phyloP scores from a whole-genome alignment of 2,329 filamentous ascomycete species.

The Drechmeria coniospora region DNA sequence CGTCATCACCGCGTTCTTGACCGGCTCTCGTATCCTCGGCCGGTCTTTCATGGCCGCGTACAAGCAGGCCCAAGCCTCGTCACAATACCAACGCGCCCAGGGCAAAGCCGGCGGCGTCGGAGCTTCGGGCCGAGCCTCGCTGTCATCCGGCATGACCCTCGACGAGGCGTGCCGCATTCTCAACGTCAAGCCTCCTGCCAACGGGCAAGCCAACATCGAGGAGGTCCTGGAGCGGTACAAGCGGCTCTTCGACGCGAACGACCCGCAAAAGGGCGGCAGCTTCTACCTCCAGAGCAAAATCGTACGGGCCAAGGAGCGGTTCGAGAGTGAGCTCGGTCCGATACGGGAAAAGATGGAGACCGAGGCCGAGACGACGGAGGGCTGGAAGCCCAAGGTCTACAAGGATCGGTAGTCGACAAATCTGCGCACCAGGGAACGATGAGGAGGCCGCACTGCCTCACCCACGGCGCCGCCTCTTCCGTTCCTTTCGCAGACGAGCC shows the following conservation, averaged over 20 bases:
- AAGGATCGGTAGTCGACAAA: constrained; percentile 50
- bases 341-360: constrained; percentile 53
- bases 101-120: constrained; percentile 44
- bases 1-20: constrained; percentile 79
- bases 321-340: constrained; percentile 72
- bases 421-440: background rate
- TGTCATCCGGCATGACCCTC: constrained; percentile 65
- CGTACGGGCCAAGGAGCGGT: constrained; percentile 73
- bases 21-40: constrained; percentile 80
- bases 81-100: constrained; percentile 63
- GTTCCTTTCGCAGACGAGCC: too few relatives aligned
- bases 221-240: constrained; percentile 80
- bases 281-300: constrained; percentile 99
- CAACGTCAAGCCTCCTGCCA: constrained; percentile 72
- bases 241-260: constrained; percentile 83
- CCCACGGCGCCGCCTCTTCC: too few relatives aligned
- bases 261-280: constrained; percentile 87
- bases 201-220: constrained; percentile 62
- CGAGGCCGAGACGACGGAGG: constrained; percentile 67
- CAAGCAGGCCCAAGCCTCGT: constrained; percentile 81
- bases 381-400: constrained; percentile 91
- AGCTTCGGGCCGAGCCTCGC: constrained; percentile 33
- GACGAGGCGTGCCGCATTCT: constrained; percentile 96
- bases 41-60: constrained; percentile 90
- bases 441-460: too few relatives aligned